Percentiles rank a stretch among this genome's conserved stretches.
Evolutionary conservation across 2,329 filamentous ascomycete genomes (phyloP).

Genomic region (Fusarium irregulare): DNA sequence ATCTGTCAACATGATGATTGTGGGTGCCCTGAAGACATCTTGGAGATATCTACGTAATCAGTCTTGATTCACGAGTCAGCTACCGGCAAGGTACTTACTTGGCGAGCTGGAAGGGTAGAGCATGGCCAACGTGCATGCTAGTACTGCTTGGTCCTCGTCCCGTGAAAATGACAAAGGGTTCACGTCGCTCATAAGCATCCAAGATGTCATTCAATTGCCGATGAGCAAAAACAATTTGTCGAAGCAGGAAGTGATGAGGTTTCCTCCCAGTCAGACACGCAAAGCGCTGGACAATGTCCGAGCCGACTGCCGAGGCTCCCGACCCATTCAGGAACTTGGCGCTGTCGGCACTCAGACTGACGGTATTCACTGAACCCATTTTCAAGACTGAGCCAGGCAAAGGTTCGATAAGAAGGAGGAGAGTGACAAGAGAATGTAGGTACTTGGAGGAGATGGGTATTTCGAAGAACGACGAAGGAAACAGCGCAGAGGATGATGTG

Average conservation of each 20-base stretch:
- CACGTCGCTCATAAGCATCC: constrained; percentile 5
- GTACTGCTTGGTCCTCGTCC: constrained; percentile 11
- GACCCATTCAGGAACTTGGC: not conserved
- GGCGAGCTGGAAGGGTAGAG: constrained; percentile 9
- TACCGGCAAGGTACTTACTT: not conserved
- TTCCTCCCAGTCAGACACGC: not conserved
- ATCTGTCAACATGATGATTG: constrained; percentile 13
- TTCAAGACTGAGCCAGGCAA: not conserved
- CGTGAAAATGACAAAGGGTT: constrained; percentile 5
- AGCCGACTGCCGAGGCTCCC: not conserved
- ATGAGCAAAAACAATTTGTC: constrained; percentile 8
- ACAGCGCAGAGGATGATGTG: not conserved
- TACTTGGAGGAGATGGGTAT: not conserved
- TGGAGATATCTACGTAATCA: not conserved
- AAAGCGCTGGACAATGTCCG: not conserved
- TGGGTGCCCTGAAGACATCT: constrained; percentile 4
- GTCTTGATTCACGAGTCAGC: no score
- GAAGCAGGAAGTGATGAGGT: constrained; percentile 1
- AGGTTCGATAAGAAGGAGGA: not conserved
- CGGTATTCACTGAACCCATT: constrained; percentile 1
- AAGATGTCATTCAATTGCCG: constrained; percentile 4
- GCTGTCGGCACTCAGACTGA: constrained; percentile 7
- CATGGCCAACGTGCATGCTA: constrained; percentile 9
- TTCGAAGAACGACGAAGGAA: not conserved
- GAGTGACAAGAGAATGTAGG: not conserved